Evolutionary conservation across 2,329 filamentous ascomycete species (phyloP).

Genomic region (Xylariaceae sp.): DNA sequence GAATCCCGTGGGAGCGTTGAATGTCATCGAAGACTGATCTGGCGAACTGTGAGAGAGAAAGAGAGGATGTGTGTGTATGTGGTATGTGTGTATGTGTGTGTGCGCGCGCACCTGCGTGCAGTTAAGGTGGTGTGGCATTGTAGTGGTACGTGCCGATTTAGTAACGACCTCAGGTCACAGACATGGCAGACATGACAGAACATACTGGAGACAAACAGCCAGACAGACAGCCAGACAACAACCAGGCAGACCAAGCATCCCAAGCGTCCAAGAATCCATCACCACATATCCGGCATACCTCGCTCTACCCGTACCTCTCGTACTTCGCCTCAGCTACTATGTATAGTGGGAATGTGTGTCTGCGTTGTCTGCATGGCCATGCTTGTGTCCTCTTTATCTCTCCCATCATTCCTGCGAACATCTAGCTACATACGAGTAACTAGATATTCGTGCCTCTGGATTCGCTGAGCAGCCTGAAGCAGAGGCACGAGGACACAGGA

Average conservation of each 20-base stretch:
- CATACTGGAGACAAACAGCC: not conserved
- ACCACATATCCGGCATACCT: not conserved
- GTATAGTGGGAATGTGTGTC: not conserved
- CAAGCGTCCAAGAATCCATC: not conserved
- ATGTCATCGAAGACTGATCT: slow-evolving; percentile 3
- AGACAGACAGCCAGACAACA: not conserved
- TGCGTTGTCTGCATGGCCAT: not conserved
- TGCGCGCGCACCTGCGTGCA: not conserved
- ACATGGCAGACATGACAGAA: not conserved
- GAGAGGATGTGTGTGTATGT: not conserved
- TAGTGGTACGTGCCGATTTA: slow-evolving; percentile 8
- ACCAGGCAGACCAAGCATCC: not conserved
- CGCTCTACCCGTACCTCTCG: not conserved
- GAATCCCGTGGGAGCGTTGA: slow-evolving; percentile 10
- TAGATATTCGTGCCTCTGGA: not conserved
- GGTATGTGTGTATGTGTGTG: not conserved
- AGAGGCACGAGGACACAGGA: slow-evolving; percentile 13
- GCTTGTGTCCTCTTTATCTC: not conserved
- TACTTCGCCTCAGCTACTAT: not conserved
- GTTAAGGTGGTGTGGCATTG: slow-evolving; percentile 11
- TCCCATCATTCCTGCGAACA: not conserved
- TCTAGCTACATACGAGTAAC: not conserved
- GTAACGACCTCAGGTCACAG: slow-evolving; percentile 18
- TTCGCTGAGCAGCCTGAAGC: not conserved
- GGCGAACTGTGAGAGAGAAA: slow-evolving; percentile 4